Conservation (phyloP, 495 filamentous ascomycete species). For the Amniculicola lignicola region DNA sequence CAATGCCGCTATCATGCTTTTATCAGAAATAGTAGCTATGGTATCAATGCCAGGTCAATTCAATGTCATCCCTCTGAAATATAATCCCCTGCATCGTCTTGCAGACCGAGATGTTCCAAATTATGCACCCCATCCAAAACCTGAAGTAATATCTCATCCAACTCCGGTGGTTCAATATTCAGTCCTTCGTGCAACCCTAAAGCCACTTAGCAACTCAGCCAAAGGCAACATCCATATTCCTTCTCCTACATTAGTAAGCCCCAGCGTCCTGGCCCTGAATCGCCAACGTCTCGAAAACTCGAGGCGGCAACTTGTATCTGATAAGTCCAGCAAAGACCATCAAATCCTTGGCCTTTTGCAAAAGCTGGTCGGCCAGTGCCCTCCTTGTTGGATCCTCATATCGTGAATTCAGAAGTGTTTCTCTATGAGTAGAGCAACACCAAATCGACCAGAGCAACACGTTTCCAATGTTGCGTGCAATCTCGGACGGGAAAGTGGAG, state of each 20-base stretch:
- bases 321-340: slow-evolving; percentile 95
- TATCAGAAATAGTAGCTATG: too few species aligned
- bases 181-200: too few species aligned
- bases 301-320: slow-evolving; percentile 74
- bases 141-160: too few species aligned
- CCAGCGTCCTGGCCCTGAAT: slow-evolving; percentile 69
- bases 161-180: too few species aligned
- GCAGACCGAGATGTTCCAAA: too few species aligned
- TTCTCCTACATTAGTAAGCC: slow-evolving; percentile 32
- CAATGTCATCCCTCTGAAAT: too few species aligned
- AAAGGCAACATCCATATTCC: too few species aligned
- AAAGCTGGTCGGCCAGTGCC: slow-evolving; percentile 65
- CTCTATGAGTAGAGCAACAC: slow-evolving; percentile 72
- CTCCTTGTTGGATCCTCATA: slow-evolving; percentile 71
- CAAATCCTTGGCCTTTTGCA: slow-evolving; percentile 76
- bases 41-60: too few species aligned
- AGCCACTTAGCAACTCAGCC: too few species aligned
- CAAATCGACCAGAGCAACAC: slow-evolving; percentile 89
- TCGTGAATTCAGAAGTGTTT: slow-evolving; percentile 57
- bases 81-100: too few species aligned
- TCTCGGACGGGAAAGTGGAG: slow-evolving; percentile 63
- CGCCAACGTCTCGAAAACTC: slow-evolving; percentile 78
- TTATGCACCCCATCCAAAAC: too few species aligned
- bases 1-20: too few species aligned
- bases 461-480: slow-evolving; percentile 82